These are phyloP conservation scores for Chaetomium strumarium DNA, from an alignment of 2,329 filamentous ascomycete species.

Conservation along the genomic window DNA sequence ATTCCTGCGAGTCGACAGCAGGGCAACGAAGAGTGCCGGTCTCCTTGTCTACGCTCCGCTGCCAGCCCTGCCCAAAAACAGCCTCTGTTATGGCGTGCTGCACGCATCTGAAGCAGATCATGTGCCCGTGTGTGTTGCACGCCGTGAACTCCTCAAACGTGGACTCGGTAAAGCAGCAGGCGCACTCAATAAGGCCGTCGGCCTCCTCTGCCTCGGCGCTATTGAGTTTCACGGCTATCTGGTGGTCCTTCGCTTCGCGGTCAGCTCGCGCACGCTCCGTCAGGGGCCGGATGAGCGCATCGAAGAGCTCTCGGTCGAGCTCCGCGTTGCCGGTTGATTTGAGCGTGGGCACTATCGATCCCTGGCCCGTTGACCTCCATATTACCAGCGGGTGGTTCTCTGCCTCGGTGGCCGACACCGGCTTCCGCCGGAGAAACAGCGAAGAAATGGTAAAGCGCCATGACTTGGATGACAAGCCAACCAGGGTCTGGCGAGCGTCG, in stretches of 20 bases:
- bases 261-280: slow-evolving; percentile 38
- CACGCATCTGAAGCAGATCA: slow-evolving; percentile 78
- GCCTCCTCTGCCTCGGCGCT: slow-evolving; percentile 52
- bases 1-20: slow-evolving; percentile 66
- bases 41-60: slow-evolving; percentile 66
- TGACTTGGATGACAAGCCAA: slow-evolving; percentile 63
- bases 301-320: slow-evolving; percentile 56
- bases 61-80: slow-evolving; percentile 89
- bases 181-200: slow-evolving; percentile 60
- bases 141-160: slow-evolving; percentile 68
- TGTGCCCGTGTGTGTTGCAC: slow-evolving; percentile 64
- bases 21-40: slow-evolving; percentile 75
- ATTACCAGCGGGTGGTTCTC: slow-evolving; percentile 58
- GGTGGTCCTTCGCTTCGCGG: slow-evolving; percentile 46
- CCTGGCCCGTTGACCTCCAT: slow-evolving; percentile 53
- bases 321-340: slow-evolving; percentile 60
- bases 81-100: slow-evolving; percentile 78
- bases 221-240: slow-evolving; percentile 49
- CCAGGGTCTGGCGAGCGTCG: slow-evolving; percentile 62
- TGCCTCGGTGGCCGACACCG: slow-evolving; percentile 46
- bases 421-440: slow-evolving; percentile 62
- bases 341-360: slow-evolving; percentile 54
- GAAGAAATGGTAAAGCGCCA: slow-evolving; percentile 71
- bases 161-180: slow-evolving; percentile 68
- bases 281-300: slow-evolving; percentile 51